Evolutionary conservation across 2,329 filamentous ascomycete species (phyloP), one percentile per base, ranked within the genome.

Genomic region (Lecanicillium sp.): DNA sequence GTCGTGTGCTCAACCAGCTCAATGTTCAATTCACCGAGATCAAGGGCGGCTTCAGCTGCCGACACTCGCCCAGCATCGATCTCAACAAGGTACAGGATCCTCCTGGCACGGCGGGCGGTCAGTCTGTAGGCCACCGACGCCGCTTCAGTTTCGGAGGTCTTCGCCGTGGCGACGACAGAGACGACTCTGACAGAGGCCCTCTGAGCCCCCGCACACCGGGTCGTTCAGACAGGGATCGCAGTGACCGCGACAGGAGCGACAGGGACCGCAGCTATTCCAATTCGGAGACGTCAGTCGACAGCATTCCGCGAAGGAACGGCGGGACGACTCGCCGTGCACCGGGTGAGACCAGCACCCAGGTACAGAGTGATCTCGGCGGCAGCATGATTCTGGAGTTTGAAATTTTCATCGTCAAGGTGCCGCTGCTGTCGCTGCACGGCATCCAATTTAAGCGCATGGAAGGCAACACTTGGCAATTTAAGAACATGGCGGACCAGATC

Each of bases 391-490:
- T 97, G 44, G 83, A 87, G 54, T 98, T 97, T 62, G 93, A 98
- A 64, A 95, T 97, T 54, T 83, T 96, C 56, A 93, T 98, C 57
- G 93, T 98, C 63, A 98, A 98, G 69, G 90, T 98, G 21, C 93
- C 93, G 11, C 72, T 98, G 44, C 81, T 98, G 52, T 90, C 86
- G 35, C 70, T 98, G 49, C 91, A 98, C 62, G 93, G 93, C 41
- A 90, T 98, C 52, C 93, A 97, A 65, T 98, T 98, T 73, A 98
- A 98, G 76, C 90, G 93, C 63, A 84, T 97, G 56, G 81, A 87
- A 49, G 91, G 93, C 29, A 91, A 94, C 51, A 97, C 93, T 50
- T 97, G 91, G 90, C 90, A 96, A 67, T 98, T 95, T 71, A 95
- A 96, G 73, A 91, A 88, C 61, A 94, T 97, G 90, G 93, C 93